Conservation (phyloP, 371 early-diverging fungal species). For the Umbelopsis sp. region DNA sequence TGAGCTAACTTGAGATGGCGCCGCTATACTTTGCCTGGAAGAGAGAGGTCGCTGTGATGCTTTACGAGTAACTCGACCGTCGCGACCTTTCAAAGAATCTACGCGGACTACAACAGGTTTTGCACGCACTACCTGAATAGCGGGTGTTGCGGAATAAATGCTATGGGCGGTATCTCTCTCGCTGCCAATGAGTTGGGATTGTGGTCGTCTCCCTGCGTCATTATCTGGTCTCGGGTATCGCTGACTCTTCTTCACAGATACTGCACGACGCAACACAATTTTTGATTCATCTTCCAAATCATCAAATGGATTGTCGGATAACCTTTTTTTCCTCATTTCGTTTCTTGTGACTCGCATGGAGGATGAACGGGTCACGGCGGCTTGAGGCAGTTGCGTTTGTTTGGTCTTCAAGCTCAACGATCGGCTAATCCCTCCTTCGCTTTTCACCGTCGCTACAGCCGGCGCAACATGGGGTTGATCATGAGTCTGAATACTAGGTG, state of each 20-base stretch:
- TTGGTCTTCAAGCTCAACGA: conserved; percentile 3
- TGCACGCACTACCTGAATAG: conserved; percentile 20
- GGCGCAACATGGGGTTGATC: neutral
- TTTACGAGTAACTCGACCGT: neutral
- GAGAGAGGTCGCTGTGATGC: neutral
- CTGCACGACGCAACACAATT: neutral
- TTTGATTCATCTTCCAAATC: conserved; percentile 5
- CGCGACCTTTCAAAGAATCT: conserved; percentile 11
- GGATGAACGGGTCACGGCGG: neutral
- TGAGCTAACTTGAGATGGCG: neutral
- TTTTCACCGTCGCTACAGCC: neutral
- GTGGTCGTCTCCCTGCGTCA: neutral
- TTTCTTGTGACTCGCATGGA: conserved; percentile 13
- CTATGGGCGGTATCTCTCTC: neutral
- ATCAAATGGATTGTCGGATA: conserved; percentile 10
- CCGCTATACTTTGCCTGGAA: neutral
- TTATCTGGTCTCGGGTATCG: neutral
- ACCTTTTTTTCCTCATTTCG: conserved; percentile 7
- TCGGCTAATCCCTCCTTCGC: neutral
- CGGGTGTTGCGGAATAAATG: conserved; percentile 7
- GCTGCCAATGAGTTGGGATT: neutral
- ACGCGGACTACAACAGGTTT: conserved; percentile 15
- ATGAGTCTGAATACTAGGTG: neutral
- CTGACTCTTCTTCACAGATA: conserved; percentile 7
- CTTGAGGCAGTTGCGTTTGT: neutral